Base-by-base conservation (phyloP, 345 rosid species). In the Dipteronia dyeriana region DNA sequence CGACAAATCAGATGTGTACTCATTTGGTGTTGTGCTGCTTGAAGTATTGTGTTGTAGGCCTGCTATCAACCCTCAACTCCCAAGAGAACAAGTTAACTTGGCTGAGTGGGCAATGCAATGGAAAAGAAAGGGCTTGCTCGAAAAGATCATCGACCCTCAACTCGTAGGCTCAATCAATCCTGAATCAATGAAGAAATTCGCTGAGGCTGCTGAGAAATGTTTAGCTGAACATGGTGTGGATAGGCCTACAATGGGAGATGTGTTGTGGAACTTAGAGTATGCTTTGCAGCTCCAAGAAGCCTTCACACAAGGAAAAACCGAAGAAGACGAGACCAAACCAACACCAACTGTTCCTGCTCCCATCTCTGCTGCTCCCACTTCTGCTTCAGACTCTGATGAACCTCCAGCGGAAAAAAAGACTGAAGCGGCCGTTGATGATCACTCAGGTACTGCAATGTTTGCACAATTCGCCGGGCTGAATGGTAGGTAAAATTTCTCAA, bases 251-350 rank as follows among this genome's bases (percentile, higher is more conserved):
- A 88, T 88, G 91, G 91, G 91, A 74, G 91, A 88, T 74, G 91
- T 88, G 12, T 60, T 88, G 51, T 86, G 91, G 91, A 88, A 88
- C 75, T 79, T 92, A 80, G 97, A 92, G 66, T 89, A 86, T 79
- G 94, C 97, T 31, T 79, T 92, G 76, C 97, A 92, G 84, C 87
- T 92, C 68, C 95, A 92, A 79, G 95, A 91, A 78, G 84, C 92
- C 0, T 91, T 83, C 73, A 29, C 91, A 8, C 79, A 81, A 47
- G 93, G 90, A 14, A 86, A 88, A 79, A 70, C 83, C 1, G 91
- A 88, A 34, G 95, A 90, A n/a, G 89, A 82, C 7, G 38, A 34
- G 38, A 79, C 75, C 43, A 82, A 51, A 65, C 8, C 71, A 59
- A 53, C 86, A 9, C 62, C 75, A 2, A 14, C 38, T 5, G 78